Evolutionary conservation across 345 rosid species (phyloP).

Genomic region (Erodium maritimum): DNA sequence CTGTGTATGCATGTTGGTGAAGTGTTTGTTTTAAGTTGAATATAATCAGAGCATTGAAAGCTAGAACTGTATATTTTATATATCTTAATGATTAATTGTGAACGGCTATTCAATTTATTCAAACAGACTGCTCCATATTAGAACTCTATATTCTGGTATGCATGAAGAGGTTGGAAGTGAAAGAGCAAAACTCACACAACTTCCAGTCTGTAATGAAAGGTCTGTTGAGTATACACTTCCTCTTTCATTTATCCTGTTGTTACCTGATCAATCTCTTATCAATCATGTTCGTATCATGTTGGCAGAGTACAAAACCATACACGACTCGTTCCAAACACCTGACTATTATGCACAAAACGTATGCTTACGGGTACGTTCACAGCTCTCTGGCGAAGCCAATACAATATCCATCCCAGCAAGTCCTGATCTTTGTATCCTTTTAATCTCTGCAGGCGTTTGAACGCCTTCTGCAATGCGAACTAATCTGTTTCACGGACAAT

Average conservation of each 20-base stretch:
- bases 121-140: constrained; percentile 75
- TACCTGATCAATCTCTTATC: background rate
- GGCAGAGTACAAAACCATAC: constrained; percentile 75
- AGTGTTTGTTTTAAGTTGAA: too few species aligned
- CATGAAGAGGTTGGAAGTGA: constrained; percentile 79
- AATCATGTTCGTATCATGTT: constrained; percentile 7
- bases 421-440: constrained; percentile 7
- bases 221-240: constrained; percentile 14
- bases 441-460: constrained; percentile 67
- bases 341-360: constrained; percentile 58
- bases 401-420: background rate
- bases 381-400: background rate
- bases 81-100: background rate
- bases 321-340: constrained; percentile 65
- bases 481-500: constrained; percentile 53
- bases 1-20: too few species aligned
- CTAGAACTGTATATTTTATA: too few species aligned
- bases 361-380: constrained; percentile 56
- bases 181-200: constrained; percentile 79
- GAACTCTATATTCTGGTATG: constrained; percentile 82
- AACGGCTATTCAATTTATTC: constrained; percentile 3
- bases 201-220: constrained; percentile 83
- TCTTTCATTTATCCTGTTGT: background rate
- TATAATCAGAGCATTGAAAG: too few species aligned
- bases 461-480: constrained; percentile 51